Evolutionary conservation across 2,329 filamentous ascomycete species (phyloP).

Genomic region (Beauveria sp.): DNA sequence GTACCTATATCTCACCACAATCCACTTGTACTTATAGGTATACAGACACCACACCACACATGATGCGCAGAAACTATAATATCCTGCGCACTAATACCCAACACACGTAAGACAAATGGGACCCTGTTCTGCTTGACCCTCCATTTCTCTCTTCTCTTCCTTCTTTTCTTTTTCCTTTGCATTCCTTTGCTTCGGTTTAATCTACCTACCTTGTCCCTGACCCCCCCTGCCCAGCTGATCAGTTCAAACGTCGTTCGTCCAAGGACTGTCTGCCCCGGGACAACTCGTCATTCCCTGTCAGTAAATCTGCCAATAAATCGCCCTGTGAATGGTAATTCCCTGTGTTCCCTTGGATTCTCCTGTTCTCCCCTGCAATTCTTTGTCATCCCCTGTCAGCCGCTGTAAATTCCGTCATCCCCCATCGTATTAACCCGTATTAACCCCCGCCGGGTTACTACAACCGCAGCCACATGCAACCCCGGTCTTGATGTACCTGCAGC

Average conservation of each 20-base stretch:
- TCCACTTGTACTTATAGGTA: no score
- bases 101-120: background rate
- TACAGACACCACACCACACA: background rate
- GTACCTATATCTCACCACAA: no score
- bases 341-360: background rate
- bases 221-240: background rate
- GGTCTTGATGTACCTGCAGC: background rate
- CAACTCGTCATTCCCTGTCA: no score
- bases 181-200: background rate
- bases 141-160: background rate
- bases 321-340: no score
- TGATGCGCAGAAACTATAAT: background rate
- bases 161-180: no score
- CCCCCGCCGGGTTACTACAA: background rate
- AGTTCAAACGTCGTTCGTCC: background rate
- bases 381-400: background rate
- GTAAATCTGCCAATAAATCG: no score
- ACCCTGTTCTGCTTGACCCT: background rate
- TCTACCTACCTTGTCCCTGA: background rate
- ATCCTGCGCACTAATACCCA: background rate
- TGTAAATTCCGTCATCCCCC: background rate
- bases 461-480: background rate
- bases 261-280: background rate
- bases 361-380: background rate
- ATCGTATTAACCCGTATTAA: background rate